These are phyloP conservation scores for Penicillium sp. DNA, from an alignment of 2,329 filamentous ascomycete genomes.

Conservation along the genomic window DNA sequence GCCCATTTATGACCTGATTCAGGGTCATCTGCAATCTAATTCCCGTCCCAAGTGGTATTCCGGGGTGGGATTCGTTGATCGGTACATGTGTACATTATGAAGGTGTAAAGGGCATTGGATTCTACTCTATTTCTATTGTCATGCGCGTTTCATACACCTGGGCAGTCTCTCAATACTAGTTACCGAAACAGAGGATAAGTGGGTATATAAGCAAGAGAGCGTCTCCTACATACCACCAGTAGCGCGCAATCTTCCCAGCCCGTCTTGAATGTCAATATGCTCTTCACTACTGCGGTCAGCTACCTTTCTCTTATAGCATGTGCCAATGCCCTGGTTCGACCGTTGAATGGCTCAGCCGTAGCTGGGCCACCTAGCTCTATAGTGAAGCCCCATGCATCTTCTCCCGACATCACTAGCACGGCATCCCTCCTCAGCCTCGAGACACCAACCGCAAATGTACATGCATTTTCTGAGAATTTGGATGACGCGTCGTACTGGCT, in stretches of 20 bases:
- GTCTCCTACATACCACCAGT: constrained; percentile 1
- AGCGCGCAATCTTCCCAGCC: background rate
- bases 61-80: constrained; percentile 14
- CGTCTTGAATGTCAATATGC: constrained; percentile 15
- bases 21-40: constrained; percentile 16
- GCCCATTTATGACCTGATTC: constrained; percentile 4
- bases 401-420: constrained; percentile 11
- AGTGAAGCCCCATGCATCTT: constrained; percentile 15
- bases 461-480: constrained; percentile 1
- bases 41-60: constrained; percentile 19
- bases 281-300: constrained; percentile 9
- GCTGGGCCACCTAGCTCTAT: constrained; percentile 17
- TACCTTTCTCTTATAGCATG: constrained; percentile 16
- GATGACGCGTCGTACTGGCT: constrained; percentile 31
- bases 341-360: constrained; percentile 18
- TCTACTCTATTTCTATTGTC: constrained; percentile 7
- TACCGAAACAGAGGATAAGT: background rate
- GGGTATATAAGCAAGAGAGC: constrained; percentile 11
- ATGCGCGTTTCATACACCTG: constrained; percentile 8
- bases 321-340: constrained; percentile 8
- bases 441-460: background rate
- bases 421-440: background rate
- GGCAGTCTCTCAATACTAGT: constrained; percentile 4
- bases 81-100: background rate
- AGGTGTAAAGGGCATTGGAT: constrained; percentile 1